These are phyloP conservation scores for Helicostylum pulchrum DNA, from an alignment of 192 early-diverging fungal genomes.

Conservation along the genomic window DNA sequence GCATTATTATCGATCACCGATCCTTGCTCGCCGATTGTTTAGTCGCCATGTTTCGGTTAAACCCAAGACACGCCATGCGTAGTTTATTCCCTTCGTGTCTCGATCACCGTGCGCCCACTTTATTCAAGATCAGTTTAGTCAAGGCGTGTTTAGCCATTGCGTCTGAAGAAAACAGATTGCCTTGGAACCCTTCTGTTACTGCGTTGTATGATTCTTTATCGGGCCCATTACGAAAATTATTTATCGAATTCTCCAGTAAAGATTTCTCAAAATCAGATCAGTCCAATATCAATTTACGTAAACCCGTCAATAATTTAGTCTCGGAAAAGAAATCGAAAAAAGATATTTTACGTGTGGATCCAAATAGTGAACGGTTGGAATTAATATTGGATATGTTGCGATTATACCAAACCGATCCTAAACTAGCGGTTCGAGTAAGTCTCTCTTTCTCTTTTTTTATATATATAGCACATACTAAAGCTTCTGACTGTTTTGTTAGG, in stretches of 20 bases:
- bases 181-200: slow-evolving; percentile 68
- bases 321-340: slow-evolving; percentile 48
- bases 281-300: slow-evolving; percentile 21
- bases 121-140: slow-evolving; percentile 79
- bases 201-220: slow-evolving; percentile 58
- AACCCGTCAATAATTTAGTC: slow-evolving; percentile 9
- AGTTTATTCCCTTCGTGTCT: slow-evolving; percentile 69
- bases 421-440: slow-evolving; percentile 68
- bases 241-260: slow-evolving; percentile 50
- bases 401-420: slow-evolving; percentile 72
- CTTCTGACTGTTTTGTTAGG: too few relatives aligned
- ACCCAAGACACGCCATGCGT: slow-evolving; percentile 70
- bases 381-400: slow-evolving; percentile 75
- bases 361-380: slow-evolving; percentile 72
- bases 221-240: slow-evolving; percentile 58
- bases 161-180: slow-evolving; percentile 58
- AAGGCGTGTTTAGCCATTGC: slow-evolving; percentile 72
- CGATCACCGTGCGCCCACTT: slow-evolving; percentile 62
- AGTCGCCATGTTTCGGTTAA: slow-evolving; percentile 73
- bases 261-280: slow-evolving; percentile 30
- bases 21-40: slow-evolving; percentile 69
- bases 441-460: background rate
- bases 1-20: slow-evolving; percentile 73
- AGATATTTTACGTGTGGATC: slow-evolving; percentile 38
- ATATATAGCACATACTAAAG: background rate